Conservation (phyloP, 2,329 filamentous ascomycete species). For the Tolypocladium amazonense region DNA sequence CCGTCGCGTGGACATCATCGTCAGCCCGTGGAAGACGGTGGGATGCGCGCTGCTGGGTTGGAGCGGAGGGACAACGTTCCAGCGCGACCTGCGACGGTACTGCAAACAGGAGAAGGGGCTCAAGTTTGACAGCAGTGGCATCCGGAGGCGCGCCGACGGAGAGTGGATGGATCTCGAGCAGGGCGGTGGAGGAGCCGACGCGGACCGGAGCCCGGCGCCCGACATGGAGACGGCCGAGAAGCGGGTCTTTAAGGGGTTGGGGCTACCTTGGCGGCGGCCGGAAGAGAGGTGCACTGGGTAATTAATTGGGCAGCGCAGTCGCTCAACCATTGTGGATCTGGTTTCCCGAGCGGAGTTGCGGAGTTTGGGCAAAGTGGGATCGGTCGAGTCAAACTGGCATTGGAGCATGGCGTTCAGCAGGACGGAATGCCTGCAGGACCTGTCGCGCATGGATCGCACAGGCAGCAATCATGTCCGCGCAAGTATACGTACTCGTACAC, state of each 20-base stretch:
- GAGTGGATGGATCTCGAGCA: constrained; percentile 63
- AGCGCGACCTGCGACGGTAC: constrained; percentile 74
- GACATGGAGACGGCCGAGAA: constrained; percentile 66
- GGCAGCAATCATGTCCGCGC: too few relatives aligned
- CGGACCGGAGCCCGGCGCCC: constrained; percentile 32
- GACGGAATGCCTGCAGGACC: not conserved
- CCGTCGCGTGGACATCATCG: constrained; percentile 82
- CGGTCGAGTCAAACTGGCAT: not conserved
- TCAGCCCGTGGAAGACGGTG: constrained; percentile 78
- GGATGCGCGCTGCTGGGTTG: constrained; percentile 85
- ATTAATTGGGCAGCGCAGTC: constrained; percentile 5
- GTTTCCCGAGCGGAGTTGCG: not conserved
- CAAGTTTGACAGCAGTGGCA: constrained; percentile 88
- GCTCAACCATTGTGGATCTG: not conserved
- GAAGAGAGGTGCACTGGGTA: constrained; percentile 58
- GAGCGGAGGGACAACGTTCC: constrained; percentile 82
- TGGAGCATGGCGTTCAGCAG: too few relatives aligned
- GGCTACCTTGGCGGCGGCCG: constrained; percentile 55
- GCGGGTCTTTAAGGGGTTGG: constrained; percentile 68
- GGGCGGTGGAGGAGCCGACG: constrained; percentile 16
- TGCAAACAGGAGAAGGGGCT: constrained; percentile 60
- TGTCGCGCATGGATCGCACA: too few relatives aligned
- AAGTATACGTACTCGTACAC: not conserved
- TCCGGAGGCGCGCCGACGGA: constrained; percentile 57
- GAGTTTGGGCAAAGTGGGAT: not conserved